Evolutionary conservation across 2,329 filamentous ascomycete genomes (phyloP).

Genomic region (Exophiala bonariae): DNA sequence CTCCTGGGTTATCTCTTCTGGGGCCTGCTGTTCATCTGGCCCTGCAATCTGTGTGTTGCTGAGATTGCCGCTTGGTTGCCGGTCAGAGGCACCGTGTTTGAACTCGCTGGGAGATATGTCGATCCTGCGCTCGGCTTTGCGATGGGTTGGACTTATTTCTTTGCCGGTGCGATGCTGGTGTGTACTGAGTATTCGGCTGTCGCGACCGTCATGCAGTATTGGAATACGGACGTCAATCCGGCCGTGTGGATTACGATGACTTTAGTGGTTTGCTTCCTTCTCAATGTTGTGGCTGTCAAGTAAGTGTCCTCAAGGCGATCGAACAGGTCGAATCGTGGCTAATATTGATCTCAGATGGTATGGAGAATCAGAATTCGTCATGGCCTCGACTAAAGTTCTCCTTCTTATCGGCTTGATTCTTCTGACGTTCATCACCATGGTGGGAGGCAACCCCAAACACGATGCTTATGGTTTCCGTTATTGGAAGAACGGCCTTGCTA

Average conservation of each 20-base stretch:
- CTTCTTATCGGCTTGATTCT: conserved; percentile 67
- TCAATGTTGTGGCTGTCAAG: conserved; percentile 70
- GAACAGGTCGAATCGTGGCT: conserved; percentile 35
- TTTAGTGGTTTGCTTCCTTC: conserved; percentile 44
- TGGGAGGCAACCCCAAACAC: conserved; percentile 72
- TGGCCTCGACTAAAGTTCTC: conserved; percentile 68
- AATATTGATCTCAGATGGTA: conserved; percentile 51
- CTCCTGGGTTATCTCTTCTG: conserved; percentile 36
- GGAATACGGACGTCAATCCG: conserved; percentile 43
- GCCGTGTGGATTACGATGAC: conserved; percentile 45
- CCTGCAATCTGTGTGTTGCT: conserved; percentile 40
- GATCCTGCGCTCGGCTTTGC: conserved; percentile 47
- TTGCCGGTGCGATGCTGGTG: conserved; percentile 45
- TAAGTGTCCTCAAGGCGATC: conserved; percentile 42
- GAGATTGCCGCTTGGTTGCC: conserved; percentile 43
- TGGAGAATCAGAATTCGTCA: conserved; percentile 72
- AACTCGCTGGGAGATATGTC: conserved; percentile 39
- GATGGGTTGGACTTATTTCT: conserved; percentile 49
- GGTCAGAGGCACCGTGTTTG: conserved; percentile 40
- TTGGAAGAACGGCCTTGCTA: conserved; percentile 63
- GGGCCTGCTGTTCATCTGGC: conserved; percentile 35
- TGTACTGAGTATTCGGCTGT: conserved; percentile 50
- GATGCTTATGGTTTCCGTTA: conserved; percentile 71
- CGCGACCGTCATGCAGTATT: conserved; percentile 46
- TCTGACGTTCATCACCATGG: conserved; percentile 78